Evolutionary conservation across 2,329 filamentous ascomycete genomes (phyloP).

Genomic region (Talaromyces sp.): DNA sequence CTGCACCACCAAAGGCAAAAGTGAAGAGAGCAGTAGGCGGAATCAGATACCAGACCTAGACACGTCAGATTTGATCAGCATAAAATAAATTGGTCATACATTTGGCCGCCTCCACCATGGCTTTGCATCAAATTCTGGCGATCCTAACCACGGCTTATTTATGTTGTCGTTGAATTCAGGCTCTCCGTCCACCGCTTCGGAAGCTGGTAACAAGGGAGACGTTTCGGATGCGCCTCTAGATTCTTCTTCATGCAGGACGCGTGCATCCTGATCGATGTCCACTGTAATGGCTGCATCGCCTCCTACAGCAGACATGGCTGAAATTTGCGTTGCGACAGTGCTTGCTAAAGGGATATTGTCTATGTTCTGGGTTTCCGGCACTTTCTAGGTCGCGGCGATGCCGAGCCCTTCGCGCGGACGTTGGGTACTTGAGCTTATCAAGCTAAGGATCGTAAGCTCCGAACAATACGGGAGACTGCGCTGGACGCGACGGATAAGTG

Average conservation of each 20-base stretch:
- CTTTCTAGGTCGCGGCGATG: not conserved
- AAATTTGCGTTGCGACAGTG: not conserved
- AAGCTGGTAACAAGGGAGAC: conserved; percentile 27
- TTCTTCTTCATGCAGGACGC: conserved; percentile 20
- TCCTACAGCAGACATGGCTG: conserved; percentile 8
- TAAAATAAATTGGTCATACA: conserved; percentile 29
- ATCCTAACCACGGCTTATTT: conserved; percentile 20
- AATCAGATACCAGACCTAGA: conserved; percentile 76
- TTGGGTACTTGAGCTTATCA: not conserved
- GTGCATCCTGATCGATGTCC: conserved; percentile 33
- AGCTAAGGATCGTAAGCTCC: not conserved
- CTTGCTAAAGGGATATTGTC: not conserved
- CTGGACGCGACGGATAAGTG: not conserved
- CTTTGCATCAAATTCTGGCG: conserved; percentile 38
- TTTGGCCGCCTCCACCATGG: conserved; percentile 51
- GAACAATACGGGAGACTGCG: not conserved
- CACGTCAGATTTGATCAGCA: conserved; percentile 6
- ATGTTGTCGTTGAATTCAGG: conserved; percentile 12
- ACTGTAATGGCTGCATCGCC: conserved; percentile 31
- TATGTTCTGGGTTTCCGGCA: not conserved
- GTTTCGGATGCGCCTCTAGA: conserved; percentile 23
- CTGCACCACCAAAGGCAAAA: conserved; percentile 76
- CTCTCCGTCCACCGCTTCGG: conserved; percentile 11
- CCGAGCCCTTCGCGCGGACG: not conserved
- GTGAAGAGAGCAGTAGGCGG: conserved; percentile 77